Base-by-base conservation (phyloP, 1,284 basidiomycete species). In the Cryptococcus maquisensis region DNA sequence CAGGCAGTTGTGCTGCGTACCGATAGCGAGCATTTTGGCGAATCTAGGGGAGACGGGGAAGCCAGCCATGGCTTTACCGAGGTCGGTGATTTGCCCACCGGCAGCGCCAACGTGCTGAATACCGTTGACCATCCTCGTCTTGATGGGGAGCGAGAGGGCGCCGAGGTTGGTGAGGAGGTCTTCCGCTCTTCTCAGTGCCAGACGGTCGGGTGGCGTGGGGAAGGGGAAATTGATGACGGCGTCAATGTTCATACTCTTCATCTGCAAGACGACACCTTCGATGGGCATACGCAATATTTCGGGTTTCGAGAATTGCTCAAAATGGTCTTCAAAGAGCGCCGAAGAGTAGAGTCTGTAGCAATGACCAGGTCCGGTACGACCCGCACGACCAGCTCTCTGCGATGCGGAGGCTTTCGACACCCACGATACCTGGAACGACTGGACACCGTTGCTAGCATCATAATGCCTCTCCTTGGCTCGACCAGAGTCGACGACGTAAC, bases 191-290 rank as follows among this genome's bases (percentile, higher is more conserved):
- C 79, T 81, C 26, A 99, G 79, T 10, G 85, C 82, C 4, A 75
- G 66, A n/a, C 87, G 83, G 71, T 98, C 90, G 0, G 96, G 96
- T 9, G 95, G 87, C 0, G 96, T 98, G 0, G 96, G 96, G 78
- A 98, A 98, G 10, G 96, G 96, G 73, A 99, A 99, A 76, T 98
- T 97, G 65, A 90, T 82, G 21, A 98, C 92, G 0, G 90, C 83
- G 68, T 98, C 94, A 57, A 99, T 94, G 70, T 97, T 92, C 94
- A 99, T 98, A 71, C 86, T 87, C 81, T 99, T 98, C 96, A 99
- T 98, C 76, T 97, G 92, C 36, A 98, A 80, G 12, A 98, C 91
- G 23, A 98, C 85, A 0, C 94, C 94, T 67, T 98, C 96, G 65
- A 98, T 95, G 0, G 96, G 95, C 79, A 91, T 94, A 26, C 95